A percentile compares a stretch with the other conserved stretches of the same genome.
Conservation (phyloP, 192 early-diverging fungal genomes). For the Funneliformis geosporum region DNA sequence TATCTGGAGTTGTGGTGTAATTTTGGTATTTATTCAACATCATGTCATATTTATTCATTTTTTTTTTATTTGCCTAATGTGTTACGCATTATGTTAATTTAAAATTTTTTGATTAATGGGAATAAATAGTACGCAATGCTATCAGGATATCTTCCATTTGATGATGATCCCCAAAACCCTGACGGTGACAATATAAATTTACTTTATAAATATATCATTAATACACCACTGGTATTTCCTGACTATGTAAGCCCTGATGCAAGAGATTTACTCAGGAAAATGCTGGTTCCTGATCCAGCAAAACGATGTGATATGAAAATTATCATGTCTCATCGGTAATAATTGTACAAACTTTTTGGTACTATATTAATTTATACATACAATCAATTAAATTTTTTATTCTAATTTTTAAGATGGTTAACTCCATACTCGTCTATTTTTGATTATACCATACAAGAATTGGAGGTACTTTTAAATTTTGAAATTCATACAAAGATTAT, state of each 20-base stretch:
- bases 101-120: background rate
- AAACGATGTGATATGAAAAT: constrained; percentile 71
- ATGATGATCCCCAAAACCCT: constrained; percentile 87
- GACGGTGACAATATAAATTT: constrained; percentile 88
- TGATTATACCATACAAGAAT: constrained; percentile 41
- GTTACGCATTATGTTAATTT: background rate
- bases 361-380: background rate
- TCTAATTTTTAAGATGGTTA: constrained; percentile 49
- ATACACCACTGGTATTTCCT: constrained; percentile 81
- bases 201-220: constrained; percentile 83
- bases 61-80: background rate
- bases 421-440: constrained; percentile 53
- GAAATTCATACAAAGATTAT: background rate
- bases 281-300: constrained; percentile 89
- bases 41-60: constrained; percentile 18
- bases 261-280: constrained; percentile 78
- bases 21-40: constrained; percentile 54
- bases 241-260: constrained; percentile 78
- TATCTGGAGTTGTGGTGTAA: constrained; percentile 99
- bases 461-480: constrained; percentile 32
- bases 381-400: no score
- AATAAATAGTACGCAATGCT: constrained; percentile 77
- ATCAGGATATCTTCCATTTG: constrained; percentile 85
- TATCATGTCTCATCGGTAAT: constrained; percentile 71
- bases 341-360: no score